Base-by-base conservation (phyloP, 768 basidiomycete genomes). In the Clavaria fumosa region DNA sequence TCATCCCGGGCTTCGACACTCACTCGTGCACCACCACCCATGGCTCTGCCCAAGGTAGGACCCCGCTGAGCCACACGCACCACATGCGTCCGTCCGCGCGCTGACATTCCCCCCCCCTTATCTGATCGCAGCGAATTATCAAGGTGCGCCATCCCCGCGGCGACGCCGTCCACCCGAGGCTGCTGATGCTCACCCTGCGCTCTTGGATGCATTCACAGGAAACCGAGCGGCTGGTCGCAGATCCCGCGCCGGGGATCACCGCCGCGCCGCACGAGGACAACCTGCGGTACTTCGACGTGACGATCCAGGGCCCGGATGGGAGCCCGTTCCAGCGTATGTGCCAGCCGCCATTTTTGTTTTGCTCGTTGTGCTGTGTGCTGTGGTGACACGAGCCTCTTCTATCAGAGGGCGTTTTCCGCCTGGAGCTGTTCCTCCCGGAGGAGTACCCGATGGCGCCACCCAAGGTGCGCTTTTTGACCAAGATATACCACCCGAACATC, bases 381-480 rank as follows among this genome's bases (percentile, higher is more conserved):
- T 33, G 20, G 43, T 37, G n/a, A 23, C 22, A 31, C 23, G 27
- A 11, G 18, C 12, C 3, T 23, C 21, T 20, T 32, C 34, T 38
- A n/a, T 7, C 42, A 95, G 91, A 79, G 49, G 95, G 93, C 15
- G 66, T 83, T 14, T 97, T 97, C 64, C 82, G 78, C 50, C 70
- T 97, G n/a, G 95, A 99, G 59, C 67, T 99, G 31, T 99, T 97
- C 64, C 66, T 99, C 19, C 95, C 95, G 3, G 95, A 97, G 59
- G 95, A 97, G 58, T 99, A 99, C 61, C 95, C 95, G 1, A 99
- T 99, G 95, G 84, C 82, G 35, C 93, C 95, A 0, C 95, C 95
- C 17, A 99, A 99, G 62, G 95, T 99, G 41, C 71, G 93, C 47
- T 96, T 93, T 64, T 64, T 95, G 49, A 95, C 91, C 40, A 91